Percentiles rank a stretch among this genome's conserved stretches.
Evolutionary conservation across 768 basidiomycete genomes (phyloP).

Genomic region (Leccinum obscurum): DNA sequence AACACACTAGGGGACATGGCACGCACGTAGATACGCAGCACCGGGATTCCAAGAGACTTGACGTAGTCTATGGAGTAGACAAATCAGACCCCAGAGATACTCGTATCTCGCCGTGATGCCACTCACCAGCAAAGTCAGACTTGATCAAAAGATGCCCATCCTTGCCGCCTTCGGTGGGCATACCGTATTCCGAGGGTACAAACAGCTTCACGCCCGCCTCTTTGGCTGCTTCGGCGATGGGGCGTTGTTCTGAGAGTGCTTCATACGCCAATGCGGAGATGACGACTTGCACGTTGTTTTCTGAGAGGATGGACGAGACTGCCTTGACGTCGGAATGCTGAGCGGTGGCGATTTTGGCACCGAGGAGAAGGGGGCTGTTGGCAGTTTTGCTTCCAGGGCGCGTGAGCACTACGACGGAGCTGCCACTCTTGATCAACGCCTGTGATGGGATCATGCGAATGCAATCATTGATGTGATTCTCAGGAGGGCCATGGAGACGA

Average conservation of each 20-base stretch:
- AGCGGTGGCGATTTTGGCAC: conserved; percentile 28
- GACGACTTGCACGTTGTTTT: conserved; percentile 36
- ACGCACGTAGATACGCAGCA: conserved; percentile 34
- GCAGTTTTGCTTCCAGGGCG: conserved; percentile 24
- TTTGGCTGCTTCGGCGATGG: conserved; percentile 38
- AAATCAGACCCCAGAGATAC: not conserved
- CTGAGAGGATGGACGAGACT: conserved; percentile 28
- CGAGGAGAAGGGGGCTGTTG: conserved; percentile 20
- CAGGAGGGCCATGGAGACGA: not conserved
- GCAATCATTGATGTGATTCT: not conserved
- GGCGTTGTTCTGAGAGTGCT: conserved; percentile 26
- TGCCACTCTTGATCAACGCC: conserved; percentile 23
- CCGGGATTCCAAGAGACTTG: conserved; percentile 32
- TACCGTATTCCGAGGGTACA: conserved; percentile 40
- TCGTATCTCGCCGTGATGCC: not conserved
- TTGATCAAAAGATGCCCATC: conserved; percentile 28
- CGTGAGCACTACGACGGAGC: conserved; percentile 27
- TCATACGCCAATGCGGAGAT: conserved; percentile 34
- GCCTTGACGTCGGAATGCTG: conserved; percentile 28
- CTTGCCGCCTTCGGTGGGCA: conserved; percentile 35
- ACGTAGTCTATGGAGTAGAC: conserved; percentile 23
- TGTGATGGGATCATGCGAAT: not conserved
- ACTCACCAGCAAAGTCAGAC: conserved; percentile 30
- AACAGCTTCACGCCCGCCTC: conserved; percentile 39
- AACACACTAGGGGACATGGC: not conserved